phyloP scores from a whole-genome alignment of 768 basidiomycete genomes.

The Chiua virens region DNA sequence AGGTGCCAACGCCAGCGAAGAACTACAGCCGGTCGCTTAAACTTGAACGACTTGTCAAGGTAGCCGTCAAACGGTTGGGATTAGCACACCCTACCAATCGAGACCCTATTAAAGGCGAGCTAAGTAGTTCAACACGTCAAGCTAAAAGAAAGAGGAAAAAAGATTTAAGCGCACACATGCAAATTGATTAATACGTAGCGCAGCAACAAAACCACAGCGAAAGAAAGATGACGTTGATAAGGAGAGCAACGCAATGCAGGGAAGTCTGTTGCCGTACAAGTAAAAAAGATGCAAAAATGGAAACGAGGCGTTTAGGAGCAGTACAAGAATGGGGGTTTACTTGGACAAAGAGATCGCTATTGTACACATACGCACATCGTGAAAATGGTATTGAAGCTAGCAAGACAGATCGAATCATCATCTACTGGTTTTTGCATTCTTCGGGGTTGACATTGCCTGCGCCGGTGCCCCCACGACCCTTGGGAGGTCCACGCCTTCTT shows the following conservation, averaged over 20 bases:
- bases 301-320: not conserved
- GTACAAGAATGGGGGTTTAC: slow-evolving; percentile 15
- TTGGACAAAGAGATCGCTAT: slow-evolving; percentile 14
- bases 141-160: not conserved
- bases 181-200: slow-evolving; percentile 10
- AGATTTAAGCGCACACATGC: slow-evolving; percentile 4
- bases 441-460: slow-evolving; percentile 57
- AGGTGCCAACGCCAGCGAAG: no score
- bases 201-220: slow-evolving; percentile 9
- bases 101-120: slow-evolving; percentile 21
- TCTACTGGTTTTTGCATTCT: slow-evolving; percentile 91
- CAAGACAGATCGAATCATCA: slow-evolving; percentile 7
- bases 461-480: slow-evolving; percentile 47
- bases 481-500: slow-evolving; percentile 58
- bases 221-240: not conserved
- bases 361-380: slow-evolving; percentile 10
- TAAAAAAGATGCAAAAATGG: not conserved
- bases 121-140: slow-evolving; percentile 17
- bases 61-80: not conserved
- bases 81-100: slow-evolving; percentile 3
- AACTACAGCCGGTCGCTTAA: no score
- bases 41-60: not conserved
- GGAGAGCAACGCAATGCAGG: not conserved
- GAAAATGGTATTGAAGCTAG: slow-evolving; percentile 20
- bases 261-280: slow-evolving; percentile 1